Evolutionary conservation across 2,329 filamentous ascomycete genomes (phyloP), one percentile per base, ranked within the genome.

Genomic region (Cladosporium sp.): DNA sequence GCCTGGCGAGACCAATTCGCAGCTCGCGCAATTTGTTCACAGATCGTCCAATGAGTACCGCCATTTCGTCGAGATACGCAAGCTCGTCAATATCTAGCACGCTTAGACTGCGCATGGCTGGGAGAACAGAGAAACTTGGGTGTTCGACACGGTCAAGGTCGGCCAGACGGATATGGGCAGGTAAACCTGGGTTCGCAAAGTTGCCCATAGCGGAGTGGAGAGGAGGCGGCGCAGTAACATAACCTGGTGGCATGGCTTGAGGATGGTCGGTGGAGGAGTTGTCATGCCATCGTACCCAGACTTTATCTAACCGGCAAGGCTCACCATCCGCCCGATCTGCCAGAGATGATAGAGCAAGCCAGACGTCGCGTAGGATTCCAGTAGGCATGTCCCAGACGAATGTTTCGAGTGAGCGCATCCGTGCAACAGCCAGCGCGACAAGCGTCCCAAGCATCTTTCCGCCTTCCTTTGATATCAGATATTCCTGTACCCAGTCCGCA

Each of bases 331-430:
- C 79, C 26, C 85, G 82, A 71, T 90, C 85, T 46, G 86, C 88
- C 14, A 93, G 81, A 5, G 89, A 92, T 1, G 89, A 87, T 56
- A 96, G 82, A 26, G 91, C 89, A 74, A 92, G 86, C 85, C 92
- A 95, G 31, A 94, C 89, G 75, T 94, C 91, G 62, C 91, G 85
- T 62, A 93, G 79, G 21, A 95, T 89, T 1, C 91, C 92, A 0
- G 91, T 95, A 0, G 91, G 91, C 91, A 95, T 94, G 73, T 96
- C 91, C 91, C 91, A 95, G 3, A 91, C 83, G 73, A 95, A 95
- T 0, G 88, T 88, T 77, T 95, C 91, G 46, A 96, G 82, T 72
- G 91, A 92, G 61, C 87, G 81, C 91, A 95, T 95, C 68, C 90
- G 89, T 52, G 89, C 88, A n/a, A 95, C 83, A 14, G 91, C 90